These are phyloP conservation scores for Talaromyces borbonicus DNA, from an alignment of 495 filamentous ascomycete species.

Conservation along the genomic window DNA sequence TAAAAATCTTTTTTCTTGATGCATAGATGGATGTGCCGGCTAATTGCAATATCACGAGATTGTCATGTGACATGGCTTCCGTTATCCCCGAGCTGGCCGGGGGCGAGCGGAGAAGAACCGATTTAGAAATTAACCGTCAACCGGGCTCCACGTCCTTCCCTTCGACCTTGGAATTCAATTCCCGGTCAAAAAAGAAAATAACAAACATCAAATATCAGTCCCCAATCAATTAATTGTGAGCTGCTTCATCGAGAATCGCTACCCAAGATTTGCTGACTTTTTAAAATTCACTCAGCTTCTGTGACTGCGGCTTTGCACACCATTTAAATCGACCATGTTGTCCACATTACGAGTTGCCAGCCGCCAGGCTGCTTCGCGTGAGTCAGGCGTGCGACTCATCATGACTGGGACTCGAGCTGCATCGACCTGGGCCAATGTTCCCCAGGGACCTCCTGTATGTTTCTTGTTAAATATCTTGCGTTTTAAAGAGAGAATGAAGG, in stretches of 20 bases:
- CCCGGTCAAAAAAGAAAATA: too few species aligned
- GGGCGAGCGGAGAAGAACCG: not conserved
- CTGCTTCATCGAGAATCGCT: too few species aligned
- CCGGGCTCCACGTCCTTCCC: slow-evolving; percentile 13
- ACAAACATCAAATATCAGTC: too few species aligned
- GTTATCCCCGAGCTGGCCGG: not conserved
- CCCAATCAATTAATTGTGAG: too few species aligned
- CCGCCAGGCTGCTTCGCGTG: slow-evolving; percentile 41
- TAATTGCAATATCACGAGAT: not conserved
- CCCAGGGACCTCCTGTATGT: slow-evolving; percentile 88
- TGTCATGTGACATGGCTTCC: slow-evolving; percentile 1
- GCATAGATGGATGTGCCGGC: too few species aligned
- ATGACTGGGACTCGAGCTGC: slow-evolving; percentile 51
- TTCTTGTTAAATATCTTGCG: slow-evolving; percentile 1
- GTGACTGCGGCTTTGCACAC: too few species aligned
- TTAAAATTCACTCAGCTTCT: not conserved
- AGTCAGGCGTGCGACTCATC: slow-evolving; percentile 37
- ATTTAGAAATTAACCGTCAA: not conserved
- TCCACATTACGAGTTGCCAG: slow-evolving; percentile 47
- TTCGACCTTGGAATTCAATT: too few species aligned
- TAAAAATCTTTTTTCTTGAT: too few species aligned
- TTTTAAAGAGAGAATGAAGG: too few species aligned
- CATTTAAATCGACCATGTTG: slow-evolving; percentile 39
- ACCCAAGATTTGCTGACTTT: too few species aligned
- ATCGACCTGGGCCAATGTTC: slow-evolving; percentile 81